These are phyloP conservation scores for Leccinum truebloodii DNA, from an alignment of 768 basidiomycete species.

Conservation along the genomic window DNA sequence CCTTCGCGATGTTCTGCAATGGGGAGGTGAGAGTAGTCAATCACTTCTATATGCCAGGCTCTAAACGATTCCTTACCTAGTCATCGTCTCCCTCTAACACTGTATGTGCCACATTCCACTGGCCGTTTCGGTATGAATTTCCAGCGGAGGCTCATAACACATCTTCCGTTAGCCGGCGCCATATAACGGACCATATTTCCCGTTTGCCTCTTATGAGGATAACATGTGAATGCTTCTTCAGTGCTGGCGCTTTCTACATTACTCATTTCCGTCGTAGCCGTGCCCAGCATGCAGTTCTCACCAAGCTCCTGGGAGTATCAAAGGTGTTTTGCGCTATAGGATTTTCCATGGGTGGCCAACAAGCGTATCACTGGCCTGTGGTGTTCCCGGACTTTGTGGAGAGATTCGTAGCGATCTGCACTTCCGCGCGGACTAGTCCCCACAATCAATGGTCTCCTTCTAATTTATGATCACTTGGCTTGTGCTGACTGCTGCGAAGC, in stretches of 20 bases:
- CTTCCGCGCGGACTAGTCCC: conserved; percentile 55
- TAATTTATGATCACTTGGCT: not conserved
- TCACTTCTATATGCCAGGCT: not conserved
- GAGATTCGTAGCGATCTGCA: conserved; percentile 46
- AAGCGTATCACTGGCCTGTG: conserved; percentile 62
- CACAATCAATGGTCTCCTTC: conserved; percentile 52
- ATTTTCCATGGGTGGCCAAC: conserved; percentile 62
- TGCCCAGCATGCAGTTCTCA: conserved; percentile 55
- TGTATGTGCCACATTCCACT: conserved; percentile 5
- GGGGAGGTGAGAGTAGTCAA: conserved; percentile 46
- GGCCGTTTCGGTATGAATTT: not conserved
- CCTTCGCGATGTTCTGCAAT: conserved; percentile 58
- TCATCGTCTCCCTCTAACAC: conserved; percentile 65
- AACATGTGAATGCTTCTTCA: conserved; percentile 44
- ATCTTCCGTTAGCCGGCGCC: conserved; percentile 43
- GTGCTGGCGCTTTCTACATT: not conserved
- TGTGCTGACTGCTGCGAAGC: conserved; percentile 31
- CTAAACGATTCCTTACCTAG: conserved; percentile 28
- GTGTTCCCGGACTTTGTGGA: conserved; percentile 58
- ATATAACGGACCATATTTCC: conserved; percentile 62
- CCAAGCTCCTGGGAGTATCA: conserved; percentile 24
- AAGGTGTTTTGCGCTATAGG: conserved; percentile 38
- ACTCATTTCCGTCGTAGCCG: conserved; percentile 36
- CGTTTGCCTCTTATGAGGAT: conserved; percentile 55
- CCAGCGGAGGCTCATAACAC: not conserved